Base-by-base conservation (phyloP, 768 basidiomycete genomes). In the Boletus huronensis region DNA sequence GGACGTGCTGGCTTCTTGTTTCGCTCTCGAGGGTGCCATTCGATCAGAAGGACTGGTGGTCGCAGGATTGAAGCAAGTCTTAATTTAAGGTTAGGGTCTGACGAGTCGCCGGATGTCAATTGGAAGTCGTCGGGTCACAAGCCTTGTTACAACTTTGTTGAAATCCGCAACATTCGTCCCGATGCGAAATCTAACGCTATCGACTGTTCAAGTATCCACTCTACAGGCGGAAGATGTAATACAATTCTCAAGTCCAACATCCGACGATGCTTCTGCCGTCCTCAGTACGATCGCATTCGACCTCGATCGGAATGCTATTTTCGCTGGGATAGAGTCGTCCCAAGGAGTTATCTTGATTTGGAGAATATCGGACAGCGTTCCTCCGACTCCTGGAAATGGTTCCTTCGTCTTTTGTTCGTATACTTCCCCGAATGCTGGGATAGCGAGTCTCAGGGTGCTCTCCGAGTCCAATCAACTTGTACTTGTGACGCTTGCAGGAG, bases 401-500 rank as follows among this genome's bases (percentile, higher is more conserved):
- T 54, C 53, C 19, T 62, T 64, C 49, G 49, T 55, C n/a, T 64
- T 66, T 29, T 64, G 65, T 48, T 70, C 60, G 3, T 66, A 66
- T 16, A 13, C 36, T 21, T 54, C 58, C 13, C 36, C 54, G 9
- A 52, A 59, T 23, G 44, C 73, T 11, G 79, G 88, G 65, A 75
- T 88, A 13, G 69, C 90, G 14, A 82, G 82, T 26, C 75, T 94
- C 52, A 79, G 80, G 49, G 81, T 91, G 45, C 74, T 93, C 26
- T 76, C 87, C 5, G 94, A 97, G 59, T 77, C 78, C n/a, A 77
- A 83, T 45, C 75, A 77, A 2, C 72, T 98, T 10, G 82, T 79
- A 5, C 67, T 86, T 9, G 79, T 96, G 14, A 83, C 85, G 59
- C 78, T 83, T 7, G 81, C 82, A 8, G 96, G 96, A 48, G 95